These are phyloP conservation scores for Mariannaea elegans DNA, from an alignment of 2,329 filamentous ascomycete genomes.

Conservation along the genomic window DNA sequence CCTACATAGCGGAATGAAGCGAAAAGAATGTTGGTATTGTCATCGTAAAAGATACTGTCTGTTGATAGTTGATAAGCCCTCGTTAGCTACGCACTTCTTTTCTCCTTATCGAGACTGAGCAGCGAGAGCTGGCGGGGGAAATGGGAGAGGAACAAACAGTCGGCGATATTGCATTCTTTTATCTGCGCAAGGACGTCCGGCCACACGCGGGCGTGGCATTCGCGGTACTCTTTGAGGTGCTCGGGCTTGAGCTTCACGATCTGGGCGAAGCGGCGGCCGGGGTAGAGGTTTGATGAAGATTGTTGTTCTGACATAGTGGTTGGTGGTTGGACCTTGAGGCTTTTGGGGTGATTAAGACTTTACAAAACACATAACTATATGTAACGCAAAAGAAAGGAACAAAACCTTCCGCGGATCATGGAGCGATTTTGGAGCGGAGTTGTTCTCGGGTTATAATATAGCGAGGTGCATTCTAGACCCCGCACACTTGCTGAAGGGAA, in stretches of 20 bases:
- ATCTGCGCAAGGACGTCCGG: conserved; percentile 81
- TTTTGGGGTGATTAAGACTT: background rate
- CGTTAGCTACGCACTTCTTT: background rate
- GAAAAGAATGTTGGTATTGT: conserved; percentile 71
- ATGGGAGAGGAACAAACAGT: conserved; percentile 61
- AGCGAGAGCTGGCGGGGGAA: background rate
- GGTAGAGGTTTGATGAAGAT: conserved; percentile 35
- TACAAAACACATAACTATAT: background rate
- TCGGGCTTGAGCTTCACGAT: conserved; percentile 77
- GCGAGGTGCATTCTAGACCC: conserved; percentile 30
- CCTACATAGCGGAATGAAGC: conserved; percentile 84
- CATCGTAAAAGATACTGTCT: conserved; percentile 80
- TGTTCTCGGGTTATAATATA: conserved; percentile 31
- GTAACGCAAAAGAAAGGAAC: no score
- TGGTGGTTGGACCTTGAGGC: no score
- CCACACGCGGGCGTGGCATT: conserved; percentile 78
- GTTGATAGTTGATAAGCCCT: background rate
- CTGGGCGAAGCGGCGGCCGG: conserved; percentile 71
- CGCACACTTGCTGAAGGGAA: conserved; percentile 25
- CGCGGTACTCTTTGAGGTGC: conserved; percentile 74
- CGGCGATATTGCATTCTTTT: conserved; percentile 76
- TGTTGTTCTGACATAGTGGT: background rate
- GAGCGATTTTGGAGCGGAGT: no score
- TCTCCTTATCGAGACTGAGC: no score
- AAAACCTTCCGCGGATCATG: no score